Evolutionary conservation across 2,329 filamentous ascomycete genomes (phyloP).

Genomic region (Talaromyces sp.): DNA sequence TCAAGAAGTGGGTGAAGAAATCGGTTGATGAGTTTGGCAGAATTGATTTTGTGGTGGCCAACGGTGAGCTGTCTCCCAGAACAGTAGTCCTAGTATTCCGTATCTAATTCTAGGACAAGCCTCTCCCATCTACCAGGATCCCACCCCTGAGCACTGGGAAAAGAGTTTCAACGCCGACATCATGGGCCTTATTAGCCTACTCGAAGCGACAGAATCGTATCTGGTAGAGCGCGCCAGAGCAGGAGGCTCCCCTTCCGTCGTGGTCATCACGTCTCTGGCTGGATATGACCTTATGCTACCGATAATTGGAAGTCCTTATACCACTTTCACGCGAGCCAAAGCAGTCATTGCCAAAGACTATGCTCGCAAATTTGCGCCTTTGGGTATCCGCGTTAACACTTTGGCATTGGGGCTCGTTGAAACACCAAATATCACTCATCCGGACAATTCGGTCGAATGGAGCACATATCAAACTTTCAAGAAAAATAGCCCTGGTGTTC

Average conservation of each 20-base stretch:
- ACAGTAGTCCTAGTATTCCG: neutral
- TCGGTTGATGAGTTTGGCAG: neutral
- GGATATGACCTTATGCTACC: slow-evolving; percentile 1
- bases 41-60: neutral
- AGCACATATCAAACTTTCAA: neutral
- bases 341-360: neutral
- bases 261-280: slow-evolving; percentile 5
- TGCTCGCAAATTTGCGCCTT: neutral
- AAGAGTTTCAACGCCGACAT: slow-evolving; percentile 2
- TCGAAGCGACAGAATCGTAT: neutral
- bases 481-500: neutral
- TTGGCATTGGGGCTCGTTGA: neutral
- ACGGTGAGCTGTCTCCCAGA: neutral
- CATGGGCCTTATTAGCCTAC: neutral
- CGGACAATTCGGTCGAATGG: slow-evolving; percentile 2
- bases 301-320: neutral
- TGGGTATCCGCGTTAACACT: neutral
- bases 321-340: neutral
- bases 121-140: neutral
- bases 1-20: neutral
- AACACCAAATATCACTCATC: slow-evolving; percentile 1
- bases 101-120: neutral
- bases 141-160: slow-evolving; percentile 4
- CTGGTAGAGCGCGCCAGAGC: neutral
- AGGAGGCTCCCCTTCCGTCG: slow-evolving; percentile 4